Evolutionary conservation across 148 eudicot genomes (phyloP), one percentile per base, ranked within the genome.

Genomic region (Gaultheria prostrata): DNA sequence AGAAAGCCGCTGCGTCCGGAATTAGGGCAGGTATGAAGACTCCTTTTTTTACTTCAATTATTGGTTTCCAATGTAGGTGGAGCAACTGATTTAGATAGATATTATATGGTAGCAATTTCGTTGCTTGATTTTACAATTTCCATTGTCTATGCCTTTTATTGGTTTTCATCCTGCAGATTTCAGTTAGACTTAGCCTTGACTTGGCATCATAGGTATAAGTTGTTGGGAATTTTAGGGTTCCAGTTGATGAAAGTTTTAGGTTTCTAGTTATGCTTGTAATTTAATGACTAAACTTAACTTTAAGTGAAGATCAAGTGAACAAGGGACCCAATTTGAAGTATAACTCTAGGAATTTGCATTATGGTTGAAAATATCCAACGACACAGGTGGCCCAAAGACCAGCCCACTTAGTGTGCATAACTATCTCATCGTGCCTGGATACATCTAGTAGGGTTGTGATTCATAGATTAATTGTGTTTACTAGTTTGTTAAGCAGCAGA

Each of bases 1-100:
- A 88, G 70, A 88, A 80, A 81, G 92, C 92, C 24, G 92, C 86
- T 53, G 86, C 91, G 33, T 83, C 90, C 3, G 92, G 92, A 6
- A 73, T 81, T 80, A 85, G 91, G 77, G 92, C 92, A 82, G 92
- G 92, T 90, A n/a, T 3, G 7, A 24, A 35, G 48, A 28, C 73
- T 26, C n/a, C 43, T 2, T 9, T n/a, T 61, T 18, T 57, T 17
- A 57, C 21, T 21, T 21, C 65, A 17, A 21, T 57, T 70, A 39
- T 70, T 6, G 32, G 32, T 35, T 70, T 70, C 74, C 13, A 32
- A 39, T 74, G 20, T 39, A 5, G 7, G 32, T 2, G 39, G 21
- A 28, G 13, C 14, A 26, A 77, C 18, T 56, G 69, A 9, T 30
- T 4, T 24, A 13, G 69, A 61, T 61, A 24, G 28, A 61, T 30